Base-by-base conservation (phyloP, 225 moss, liverwort and hornwort genomes). In the Marchantia paleacea region DNA sequence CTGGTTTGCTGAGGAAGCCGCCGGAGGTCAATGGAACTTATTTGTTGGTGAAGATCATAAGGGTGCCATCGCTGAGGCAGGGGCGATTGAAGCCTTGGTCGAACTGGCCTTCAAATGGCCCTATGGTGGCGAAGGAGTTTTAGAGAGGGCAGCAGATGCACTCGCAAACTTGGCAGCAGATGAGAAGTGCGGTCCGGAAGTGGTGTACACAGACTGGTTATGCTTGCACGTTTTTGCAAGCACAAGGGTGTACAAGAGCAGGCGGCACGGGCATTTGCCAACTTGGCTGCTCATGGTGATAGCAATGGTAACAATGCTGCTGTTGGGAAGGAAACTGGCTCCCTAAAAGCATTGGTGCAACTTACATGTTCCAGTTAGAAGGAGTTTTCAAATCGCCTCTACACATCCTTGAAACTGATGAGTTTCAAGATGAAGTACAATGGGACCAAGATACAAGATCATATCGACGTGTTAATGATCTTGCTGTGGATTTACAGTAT, bases 291-390 rank as follows among this genome's bases (percentile, higher is more conserved):
- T 28, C 96, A 96, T 83, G 96, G 96, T 81, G 96, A 96, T 83
- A 96, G 94, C 87, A 96, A 96, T 81, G 96, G 96, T 52, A 96
- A 96, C 69, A 96, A 94, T 84, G 96, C 94, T 85, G 96, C 96
- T 82, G 96, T 96, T 63, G 96, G 96, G 48, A 86, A 87, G 55
- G 96, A 96, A 81, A 85, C 84, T 39, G 96, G 96, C 39, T 90
- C 96, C 54, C 90, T 96, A 82, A 91, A 92, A 87, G 94, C 96
- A 80, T 90, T 96, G 50, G 96, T 96, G 82, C 96, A 92, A 26
- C 91, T 96, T 62, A 96, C 96, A 74, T 90, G 91, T 81, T 96
- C 96, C 49, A 90, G 63, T 82, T 92, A 94, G 96, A 96, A 91
- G 96, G 96, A 52, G 96, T 96, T 63, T n/a, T n/a, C n/a, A n/a